Evolutionary conservation across 768 basidiomycete species (phyloP).

Genomic region (Tephrocybe sp.): DNA sequence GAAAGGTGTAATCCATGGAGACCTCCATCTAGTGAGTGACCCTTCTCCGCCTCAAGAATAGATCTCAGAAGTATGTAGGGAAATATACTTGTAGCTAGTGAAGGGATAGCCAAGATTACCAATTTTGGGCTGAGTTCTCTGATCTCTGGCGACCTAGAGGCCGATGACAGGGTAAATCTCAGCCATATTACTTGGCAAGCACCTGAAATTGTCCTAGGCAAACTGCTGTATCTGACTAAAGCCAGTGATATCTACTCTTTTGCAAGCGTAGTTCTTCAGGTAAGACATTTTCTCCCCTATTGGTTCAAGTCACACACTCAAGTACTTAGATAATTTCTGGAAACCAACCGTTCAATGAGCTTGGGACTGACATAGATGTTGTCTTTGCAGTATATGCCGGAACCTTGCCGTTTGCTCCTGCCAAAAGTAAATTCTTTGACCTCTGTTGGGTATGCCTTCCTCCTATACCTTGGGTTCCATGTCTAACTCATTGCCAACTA

Average conservation of each 20-base stretch:
- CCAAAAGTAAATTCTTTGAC: constrained; percentile 33
- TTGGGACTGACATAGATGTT: neutral
- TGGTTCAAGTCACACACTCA: neutral
- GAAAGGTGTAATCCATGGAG: constrained; percentile 6
- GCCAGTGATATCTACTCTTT: constrained; percentile 6
- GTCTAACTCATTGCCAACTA: constrained; percentile 14
- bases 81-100: constrained; percentile 9
- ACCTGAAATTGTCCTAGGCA: constrained; percentile 3
- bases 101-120: neutral
- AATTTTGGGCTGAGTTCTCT: constrained; percentile 8
- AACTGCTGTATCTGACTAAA: neutral
- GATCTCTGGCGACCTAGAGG: neutral
- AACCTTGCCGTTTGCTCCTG: neutral
- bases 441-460: constrained; percentile 54
- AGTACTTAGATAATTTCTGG: constrained; percentile 1
- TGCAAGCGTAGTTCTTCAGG: neutral
- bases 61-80: neutral
- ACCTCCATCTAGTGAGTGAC: constrained; percentile 1
- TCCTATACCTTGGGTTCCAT: neutral
- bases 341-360: neutral
- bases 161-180: neutral
- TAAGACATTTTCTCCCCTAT: neutral
- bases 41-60: neutral
- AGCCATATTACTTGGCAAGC: neutral
- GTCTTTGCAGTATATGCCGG: constrained; percentile 2